Evolutionary conservation across 768 basidiomycete species (phyloP).

Genomic region (Boletellus ananiceps): DNA sequence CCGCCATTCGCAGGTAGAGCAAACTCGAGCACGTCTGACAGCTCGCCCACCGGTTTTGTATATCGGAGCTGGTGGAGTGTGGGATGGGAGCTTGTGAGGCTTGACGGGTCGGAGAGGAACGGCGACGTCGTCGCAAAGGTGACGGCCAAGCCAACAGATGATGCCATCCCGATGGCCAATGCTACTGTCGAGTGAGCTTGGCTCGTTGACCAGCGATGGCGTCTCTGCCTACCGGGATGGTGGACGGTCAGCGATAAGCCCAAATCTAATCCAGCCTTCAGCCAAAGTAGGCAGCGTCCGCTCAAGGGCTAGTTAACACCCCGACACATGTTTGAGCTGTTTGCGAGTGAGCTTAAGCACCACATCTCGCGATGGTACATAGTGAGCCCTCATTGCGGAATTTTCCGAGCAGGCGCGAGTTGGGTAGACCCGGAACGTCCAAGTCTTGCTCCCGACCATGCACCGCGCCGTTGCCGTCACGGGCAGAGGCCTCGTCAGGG

Average conservation of each 20-base stretch:
- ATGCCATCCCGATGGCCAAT: neutral
- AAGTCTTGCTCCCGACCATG: slow-evolving; percentile 26
- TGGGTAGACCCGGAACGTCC: neutral
- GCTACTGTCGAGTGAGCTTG: too few relatives aligned
- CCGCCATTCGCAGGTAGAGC: slow-evolving; percentile 6
- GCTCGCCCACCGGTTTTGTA: slow-evolving; percentile 16
- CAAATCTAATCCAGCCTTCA: too few relatives aligned
- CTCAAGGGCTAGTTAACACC: too few relatives aligned
- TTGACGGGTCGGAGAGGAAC: slow-evolving; percentile 21
- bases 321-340: too few relatives aligned
- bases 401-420: slow-evolving; percentile 4
- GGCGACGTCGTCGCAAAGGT: slow-evolving; percentile 26
- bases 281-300: neutral
- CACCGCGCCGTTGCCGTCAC: slow-evolving; percentile 54
- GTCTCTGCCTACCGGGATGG: too few relatives aligned
- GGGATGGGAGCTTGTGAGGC: slow-evolving; percentile 18
- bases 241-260: too few relatives aligned
- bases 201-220: too few relatives aligned
- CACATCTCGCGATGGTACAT: too few relatives aligned
- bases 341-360: too few relatives aligned
- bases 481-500: slow-evolving; percentile 46
- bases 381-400: neutral
- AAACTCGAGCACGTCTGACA: slow-evolving; percentile 22
- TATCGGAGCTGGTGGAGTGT: slow-evolving; percentile 22
- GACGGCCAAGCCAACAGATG: slow-evolving; percentile 24